A percentile compares a stretch with the other conserved stretches of the same genome.
Evolutionary conservation across 495 filamentous ascomycete species (phyloP).

Genomic region (Xanthoparmelia taractica): DNA sequence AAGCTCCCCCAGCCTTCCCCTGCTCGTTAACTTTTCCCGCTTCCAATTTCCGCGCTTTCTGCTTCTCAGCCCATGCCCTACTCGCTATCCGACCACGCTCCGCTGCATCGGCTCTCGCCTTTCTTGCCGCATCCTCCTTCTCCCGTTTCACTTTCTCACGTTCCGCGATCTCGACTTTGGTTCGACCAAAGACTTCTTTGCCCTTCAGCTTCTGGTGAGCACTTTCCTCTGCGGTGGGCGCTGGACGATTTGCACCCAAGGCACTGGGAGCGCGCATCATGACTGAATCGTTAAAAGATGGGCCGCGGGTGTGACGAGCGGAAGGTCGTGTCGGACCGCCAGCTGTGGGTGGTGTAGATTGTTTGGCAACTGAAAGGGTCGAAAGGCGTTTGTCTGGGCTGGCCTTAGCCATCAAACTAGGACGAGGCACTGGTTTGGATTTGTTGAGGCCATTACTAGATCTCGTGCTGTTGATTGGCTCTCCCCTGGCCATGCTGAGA

Average conservation of each 20-base stretch:
- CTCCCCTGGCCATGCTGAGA: slow-evolving; percentile 33
- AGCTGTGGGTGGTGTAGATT: slow-evolving; percentile 11
- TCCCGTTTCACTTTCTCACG: slow-evolving; percentile 46
- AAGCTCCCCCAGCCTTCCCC: slow-evolving; percentile 18
- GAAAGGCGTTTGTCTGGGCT: slow-evolving; percentile 21
- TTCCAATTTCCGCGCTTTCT: slow-evolving; percentile 38
- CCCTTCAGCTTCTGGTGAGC: slow-evolving; percentile 41
- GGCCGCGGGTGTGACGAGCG: slow-evolving; percentile 10
- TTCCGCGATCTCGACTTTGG: slow-evolving; percentile 41
- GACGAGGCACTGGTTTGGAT: slow-evolving; percentile 25
- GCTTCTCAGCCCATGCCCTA: slow-evolving; percentile 64
- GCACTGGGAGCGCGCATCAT: slow-evolving; percentile 15
- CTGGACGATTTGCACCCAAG: slow-evolving; percentile 7
- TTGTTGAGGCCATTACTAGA: slow-evolving; percentile 21
- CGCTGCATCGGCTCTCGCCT: slow-evolving; percentile 55
- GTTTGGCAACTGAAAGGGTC: slow-evolving; percentile 20
- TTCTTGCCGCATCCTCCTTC: slow-evolving; percentile 49
- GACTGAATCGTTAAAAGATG: slow-evolving; percentile 15
- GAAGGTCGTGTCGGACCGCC: slow-evolving; percentile 13
- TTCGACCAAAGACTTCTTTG: slow-evolving; percentile 55
- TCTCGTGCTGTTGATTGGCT: slow-evolving; percentile 9
- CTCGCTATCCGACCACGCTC: slow-evolving; percentile 55
- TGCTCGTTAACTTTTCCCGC: slow-evolving; percentile 48
- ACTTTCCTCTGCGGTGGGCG: slow-evolving; percentile 13
- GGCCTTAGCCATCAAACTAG: slow-evolving; percentile 14